Percentiles rank a stretch among this genome's conserved stretches.
These are phyloP conservation scores for Coccinonectria pachysandricola DNA, from an alignment of 2,329 filamentous ascomycete genomes.

Conservation along the genomic window DNA sequence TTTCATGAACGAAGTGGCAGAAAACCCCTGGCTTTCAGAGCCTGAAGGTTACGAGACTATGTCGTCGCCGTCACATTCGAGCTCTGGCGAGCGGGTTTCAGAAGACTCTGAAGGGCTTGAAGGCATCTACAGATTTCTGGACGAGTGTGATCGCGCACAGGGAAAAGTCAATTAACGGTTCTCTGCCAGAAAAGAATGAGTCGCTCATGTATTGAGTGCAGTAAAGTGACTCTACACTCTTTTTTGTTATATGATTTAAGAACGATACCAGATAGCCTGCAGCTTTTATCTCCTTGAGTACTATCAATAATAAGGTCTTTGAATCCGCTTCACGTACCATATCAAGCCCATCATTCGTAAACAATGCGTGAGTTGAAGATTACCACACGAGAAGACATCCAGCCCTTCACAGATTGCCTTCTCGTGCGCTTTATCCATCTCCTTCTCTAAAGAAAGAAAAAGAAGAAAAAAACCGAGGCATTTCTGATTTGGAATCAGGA, in stretches of 20 bases:
- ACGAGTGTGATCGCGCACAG: slow-evolving; percentile 42
- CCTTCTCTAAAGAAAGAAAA: too few relatives aligned
- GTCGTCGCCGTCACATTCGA: slow-evolving; percentile 38
- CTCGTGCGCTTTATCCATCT: too few relatives aligned
- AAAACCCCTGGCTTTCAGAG: slow-evolving; percentile 39
- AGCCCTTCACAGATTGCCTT: too few relatives aligned
- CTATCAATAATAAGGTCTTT: slow-evolving; percentile 1
- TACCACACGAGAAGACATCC: too few relatives aligned
- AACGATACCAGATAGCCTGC: slow-evolving; percentile 10
- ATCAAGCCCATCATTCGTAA: slow-evolving; percentile 1
- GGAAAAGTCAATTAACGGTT: slow-evolving; percentile 25
- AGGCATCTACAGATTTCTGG: slow-evolving; percentile 47
- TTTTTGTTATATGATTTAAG: slow-evolving; percentile 9
- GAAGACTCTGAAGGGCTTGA: slow-evolving; percentile 45
- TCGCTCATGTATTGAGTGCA: slow-evolving; percentile 6
- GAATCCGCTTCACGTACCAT: slow-evolving; percentile 1
- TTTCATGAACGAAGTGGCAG: slow-evolving; percentile 32
- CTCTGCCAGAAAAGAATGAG: too few relatives aligned
- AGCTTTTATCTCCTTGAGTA: slow-evolving; percentile 15
- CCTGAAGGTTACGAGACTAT: slow-evolving; percentile 39
- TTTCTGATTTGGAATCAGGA: too few relatives aligned
- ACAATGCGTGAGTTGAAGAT: too few relatives aligned
- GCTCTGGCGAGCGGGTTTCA: slow-evolving; percentile 33
- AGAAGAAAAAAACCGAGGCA: too few relatives aligned
- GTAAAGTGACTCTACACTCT: slow-evolving; percentile 16